Base-by-base conservation (phyloP, 805 yeast species). In the Saccharomyces eubayanus region DNA sequence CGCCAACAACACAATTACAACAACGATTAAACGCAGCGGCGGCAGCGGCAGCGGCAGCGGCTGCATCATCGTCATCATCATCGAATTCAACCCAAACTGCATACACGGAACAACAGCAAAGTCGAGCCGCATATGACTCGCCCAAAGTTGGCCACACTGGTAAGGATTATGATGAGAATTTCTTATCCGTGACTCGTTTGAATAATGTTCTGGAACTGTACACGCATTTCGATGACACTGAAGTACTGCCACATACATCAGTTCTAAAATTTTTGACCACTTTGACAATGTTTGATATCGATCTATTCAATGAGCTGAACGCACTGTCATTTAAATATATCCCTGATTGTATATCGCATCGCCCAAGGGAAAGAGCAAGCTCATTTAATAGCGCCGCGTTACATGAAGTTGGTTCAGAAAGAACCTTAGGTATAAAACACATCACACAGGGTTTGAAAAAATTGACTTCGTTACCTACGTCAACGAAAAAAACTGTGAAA, bases 171-270 rank as follows among this genome's bases (percentile, higher is more conserved):
- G 43, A 36, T 9, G 43, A 36, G 20, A 16, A 36, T 16, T 36
- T 36, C 21, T 8, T 36, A 16, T 36, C 43, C 6, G 54, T 57
- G 14, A 56, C 60, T 9, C 60, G 56, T 36, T 16, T 60, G 31
- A 52, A 55, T 41, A 64, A 62, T 48, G 56, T 62, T n/a, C 49
- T 65, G 12, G 66, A 64, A 5, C 51, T 65, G 9, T 65, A 61
- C 49, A 58, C 62, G 2, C 56, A 58, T 27, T 59, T 62, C 40
- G 66, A 62, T 41, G 67, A 60, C 10, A 47, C 57, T 11, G 72
- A 68, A 50, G 62, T 65, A 2, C 47, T 64, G 43, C 61, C 68
- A 1, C 66, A 65, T 49, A 59, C 67, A 3, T 56, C 67, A 3
- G 62, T 63, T 3, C 50, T 68, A 27, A 57, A 62, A 28, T 67